A percentile compares a stretch with the other conserved stretches of the same genome.
Evolutionary conservation across 306 rosid species (phyloP).

Genomic region (Vachellia pachyceras): DNA sequence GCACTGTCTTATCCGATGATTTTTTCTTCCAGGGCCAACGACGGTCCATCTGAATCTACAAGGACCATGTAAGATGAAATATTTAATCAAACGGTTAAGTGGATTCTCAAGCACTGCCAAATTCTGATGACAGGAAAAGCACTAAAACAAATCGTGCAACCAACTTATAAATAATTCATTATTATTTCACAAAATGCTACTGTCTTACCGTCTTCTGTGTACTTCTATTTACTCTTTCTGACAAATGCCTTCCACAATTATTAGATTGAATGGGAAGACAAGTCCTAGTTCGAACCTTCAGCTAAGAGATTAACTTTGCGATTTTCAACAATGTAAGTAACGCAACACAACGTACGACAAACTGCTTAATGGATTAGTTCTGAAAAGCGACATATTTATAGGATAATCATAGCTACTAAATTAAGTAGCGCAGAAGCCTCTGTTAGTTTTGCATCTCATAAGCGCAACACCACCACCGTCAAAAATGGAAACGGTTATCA

Average conservation of each 20-base stretch:
- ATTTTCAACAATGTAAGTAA: background rate
- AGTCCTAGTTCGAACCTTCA: background rate
- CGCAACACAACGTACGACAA: background rate
- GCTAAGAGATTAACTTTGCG: background rate
- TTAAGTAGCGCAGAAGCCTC: background rate
- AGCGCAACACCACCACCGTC: background rate
- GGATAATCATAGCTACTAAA: background rate
- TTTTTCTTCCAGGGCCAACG: conserved; percentile 99
- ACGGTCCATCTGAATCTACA: conserved; percentile 69
- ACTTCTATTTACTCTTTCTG: conserved; percentile 16
- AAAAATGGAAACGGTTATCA: background rate
- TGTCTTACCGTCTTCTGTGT: background rate
- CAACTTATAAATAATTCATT: conserved; percentile 15
- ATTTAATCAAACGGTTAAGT: conserved; percentile 6
- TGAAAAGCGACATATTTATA: background rate
- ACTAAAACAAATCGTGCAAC: conserved; percentile 12
- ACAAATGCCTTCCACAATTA: background rate
- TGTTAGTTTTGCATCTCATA: background rate
- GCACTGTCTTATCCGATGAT: conserved; percentile 79
- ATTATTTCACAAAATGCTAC: conserved; percentile 21
- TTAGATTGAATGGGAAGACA: background rate
- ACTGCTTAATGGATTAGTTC: background rate
- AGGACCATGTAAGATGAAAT: conserved; percentile 29
- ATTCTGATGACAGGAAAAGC: conserved; percentile 10
- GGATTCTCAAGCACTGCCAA: conserved; percentile 14